Evolutionary conservation across 352 stramenopile species (phyloP).

Genomic region (Globisporangium emineosum): DNA sequence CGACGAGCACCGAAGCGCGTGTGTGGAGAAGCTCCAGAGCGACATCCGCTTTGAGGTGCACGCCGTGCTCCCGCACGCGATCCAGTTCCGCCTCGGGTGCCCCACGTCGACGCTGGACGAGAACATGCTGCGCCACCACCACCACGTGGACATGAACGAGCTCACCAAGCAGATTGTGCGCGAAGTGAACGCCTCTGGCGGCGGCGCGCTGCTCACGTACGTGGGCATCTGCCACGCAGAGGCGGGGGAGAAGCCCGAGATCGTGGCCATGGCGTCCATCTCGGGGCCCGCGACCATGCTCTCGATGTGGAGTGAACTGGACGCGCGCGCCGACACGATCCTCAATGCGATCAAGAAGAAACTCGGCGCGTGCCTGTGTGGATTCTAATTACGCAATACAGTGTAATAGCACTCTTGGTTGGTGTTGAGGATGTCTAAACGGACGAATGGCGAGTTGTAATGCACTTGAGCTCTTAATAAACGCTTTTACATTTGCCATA

Average conservation of each 20-base stretch:
- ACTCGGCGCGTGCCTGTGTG: constrained; percentile 56
- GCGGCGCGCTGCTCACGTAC: constrained; percentile 42
- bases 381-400: constrained; percentile 62
- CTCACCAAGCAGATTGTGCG: constrained; percentile 50
- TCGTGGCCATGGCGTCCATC: constrained; percentile 46
- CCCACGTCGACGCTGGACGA: constrained; percentile 48
- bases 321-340: constrained; percentile 38
- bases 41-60: constrained; percentile 53
- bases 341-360: constrained; percentile 53
- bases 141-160: constrained; percentile 75
- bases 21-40: constrained; percentile 28
- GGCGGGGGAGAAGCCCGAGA: constrained; percentile 18
- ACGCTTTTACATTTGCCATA: neutral
- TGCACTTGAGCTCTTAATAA: neutral
- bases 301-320: constrained; percentile 56
- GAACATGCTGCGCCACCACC: constrained; percentile 65
- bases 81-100: constrained; percentile 51
- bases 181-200: constrained; percentile 56
- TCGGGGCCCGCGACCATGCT: constrained; percentile 35
- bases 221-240: constrained; percentile 10
- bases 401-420: too few relatives aligned
- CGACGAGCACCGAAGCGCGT: constrained; percentile 11
- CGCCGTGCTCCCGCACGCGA: constrained; percentile 19
- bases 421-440: neutral
- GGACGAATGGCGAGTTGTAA: neutral